phyloP scores from a whole-genome alignment of 1,139 yeast species.

The Groenewaldozyma auringiensis region DNA sequence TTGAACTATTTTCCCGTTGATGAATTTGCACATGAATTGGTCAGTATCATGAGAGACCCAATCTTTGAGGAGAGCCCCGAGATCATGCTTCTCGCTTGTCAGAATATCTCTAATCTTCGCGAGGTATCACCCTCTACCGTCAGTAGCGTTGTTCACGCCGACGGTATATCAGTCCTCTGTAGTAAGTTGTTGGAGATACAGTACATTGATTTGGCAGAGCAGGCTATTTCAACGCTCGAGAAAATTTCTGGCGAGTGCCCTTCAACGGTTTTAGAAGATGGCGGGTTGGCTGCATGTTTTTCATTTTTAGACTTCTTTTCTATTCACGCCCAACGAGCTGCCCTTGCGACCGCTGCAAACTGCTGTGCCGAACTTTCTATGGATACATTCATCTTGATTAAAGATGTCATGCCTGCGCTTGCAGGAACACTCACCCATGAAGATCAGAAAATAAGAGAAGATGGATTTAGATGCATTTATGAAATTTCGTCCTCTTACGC shows the following conservation, averaged over 20 bases:
- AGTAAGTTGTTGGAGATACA: slow-evolving; percentile 64
- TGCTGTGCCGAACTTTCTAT: slow-evolving; percentile 42
- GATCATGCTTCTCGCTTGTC: slow-evolving; percentile 71
- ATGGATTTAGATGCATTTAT: slow-evolving; percentile 61
- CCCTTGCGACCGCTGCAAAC: slow-evolving; percentile 69
- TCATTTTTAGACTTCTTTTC: slow-evolving; percentile 83
- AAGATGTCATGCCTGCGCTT: slow-evolving; percentile 54
- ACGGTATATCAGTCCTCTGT: slow-evolving; percentile 61
- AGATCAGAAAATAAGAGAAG: slow-evolving; percentile 61
- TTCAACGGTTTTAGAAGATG: slow-evolving; percentile 34
- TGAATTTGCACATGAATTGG: slow-evolving; percentile 48
- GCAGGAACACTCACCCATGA: slow-evolving; percentile 54
- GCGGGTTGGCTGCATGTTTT: slow-evolving; percentile 62
- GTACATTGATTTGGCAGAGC: slow-evolving; percentile 89
- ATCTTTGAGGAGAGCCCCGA: slow-evolving; percentile 60
- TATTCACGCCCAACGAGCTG: slow-evolving; percentile 80
- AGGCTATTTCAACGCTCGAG: slow-evolving; percentile 54
- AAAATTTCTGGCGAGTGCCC: slow-evolving; percentile 34
- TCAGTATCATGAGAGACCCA: slow-evolving; percentile 54
- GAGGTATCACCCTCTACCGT: slow-evolving; percentile 69
- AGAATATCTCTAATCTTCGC: slow-evolving; percentile 74
- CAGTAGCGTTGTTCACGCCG: slow-evolving; percentile 55
- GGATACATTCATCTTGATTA: slow-evolving; percentile 37
- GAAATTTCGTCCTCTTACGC: slow-evolving; percentile 52
- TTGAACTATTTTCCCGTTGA: slow-evolving; percentile 47